Evolutionary conservation across 208 protist genomes (phyloP).

Genomic region (Tritrichomonas musculus): DNA sequence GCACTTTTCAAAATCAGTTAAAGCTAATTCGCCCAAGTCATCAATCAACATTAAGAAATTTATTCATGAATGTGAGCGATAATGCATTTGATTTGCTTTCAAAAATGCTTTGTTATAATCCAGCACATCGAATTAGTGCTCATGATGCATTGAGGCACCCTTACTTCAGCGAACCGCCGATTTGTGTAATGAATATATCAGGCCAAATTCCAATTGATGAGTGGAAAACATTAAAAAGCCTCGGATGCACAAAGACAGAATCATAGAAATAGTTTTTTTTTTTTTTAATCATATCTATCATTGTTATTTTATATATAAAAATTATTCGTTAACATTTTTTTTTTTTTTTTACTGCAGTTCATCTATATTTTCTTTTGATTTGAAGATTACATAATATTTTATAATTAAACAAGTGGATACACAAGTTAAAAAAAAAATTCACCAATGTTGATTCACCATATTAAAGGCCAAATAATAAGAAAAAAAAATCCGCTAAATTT

Average conservation of each 20-base stretch:
- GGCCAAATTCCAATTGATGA: neutral
- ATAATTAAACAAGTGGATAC: too few species aligned
- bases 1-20: neutral
- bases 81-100: constrained; percentile 17
- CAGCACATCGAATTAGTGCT: neutral
- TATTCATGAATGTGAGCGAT: neutral
- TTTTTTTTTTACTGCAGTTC: too few species aligned
- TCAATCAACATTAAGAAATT: neutral
- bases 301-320: too few species aligned
- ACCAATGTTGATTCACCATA: too few species aligned
- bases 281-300: too few species aligned
- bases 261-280: too few species aligned
- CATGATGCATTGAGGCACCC: constrained; percentile 24
- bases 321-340: too few species aligned
- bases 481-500: too few species aligned
- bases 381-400: too few species aligned
- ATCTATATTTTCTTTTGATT: too few species aligned
- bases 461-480: too few species aligned
- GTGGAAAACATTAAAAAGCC: neutral
- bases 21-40: neutral
- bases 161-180: neutral
- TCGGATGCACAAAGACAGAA: neutral
- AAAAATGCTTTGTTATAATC: constrained; percentile 21
- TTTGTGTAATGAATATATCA: neutral
- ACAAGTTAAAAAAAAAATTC: too few species aligned